phyloP scores from a whole-genome alignment of 192 early-diverging fungal genomes.

The Entomortierella parvispora region DNA sequence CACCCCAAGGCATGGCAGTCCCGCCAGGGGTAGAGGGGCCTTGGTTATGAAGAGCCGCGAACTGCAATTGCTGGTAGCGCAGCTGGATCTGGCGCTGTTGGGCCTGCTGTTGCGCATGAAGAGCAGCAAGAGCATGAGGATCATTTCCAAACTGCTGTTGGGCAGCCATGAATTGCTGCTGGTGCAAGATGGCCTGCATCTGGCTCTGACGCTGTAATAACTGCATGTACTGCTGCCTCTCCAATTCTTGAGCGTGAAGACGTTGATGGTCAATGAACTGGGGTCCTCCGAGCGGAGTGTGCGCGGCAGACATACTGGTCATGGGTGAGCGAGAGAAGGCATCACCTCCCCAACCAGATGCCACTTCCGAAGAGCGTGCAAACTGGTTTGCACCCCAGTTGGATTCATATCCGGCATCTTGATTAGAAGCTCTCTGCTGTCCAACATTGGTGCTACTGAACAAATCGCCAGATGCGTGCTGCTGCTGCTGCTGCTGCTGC shows the following conservation, averaged over 20 bases:
- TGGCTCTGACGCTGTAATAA: slow-evolving; percentile 38
- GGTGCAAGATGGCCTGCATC: slow-evolving; percentile 51
- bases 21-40: slow-evolving; percentile 34
- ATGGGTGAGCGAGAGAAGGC: slow-evolving; percentile 30
- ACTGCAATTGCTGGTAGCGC: slow-evolving; percentile 43
- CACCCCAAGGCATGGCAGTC: slow-evolving; percentile 41
- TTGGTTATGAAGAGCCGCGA: slow-evolving; percentile 21
- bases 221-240: slow-evolving; percentile 52
- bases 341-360: slow-evolving; percentile 37
- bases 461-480: slow-evolving; percentile 37
- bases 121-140: slow-evolving; percentile 34
- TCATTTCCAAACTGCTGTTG: slow-evolving; percentile 47
- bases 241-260: slow-evolving; percentile 49
- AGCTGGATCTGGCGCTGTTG: slow-evolving; percentile 50
- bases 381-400: slow-evolving; percentile 31
- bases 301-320: slow-evolving; percentile 16
- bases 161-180: slow-evolving; percentile 49
- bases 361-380: slow-evolving; percentile 1
- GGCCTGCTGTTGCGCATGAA: slow-evolving; percentile 38
- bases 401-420: slow-evolving; percentile 12
- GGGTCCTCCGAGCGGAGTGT: slow-evolving; percentile 34
- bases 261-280: slow-evolving; percentile 42
- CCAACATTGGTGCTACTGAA: slow-evolving; percentile 42
- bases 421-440: slow-evolving; percentile 10
- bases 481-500: too few relatives aligned